Base-by-base conservation (phyloP, 2,329 filamentous ascomycete species). In the Venturia asperata region DNA sequence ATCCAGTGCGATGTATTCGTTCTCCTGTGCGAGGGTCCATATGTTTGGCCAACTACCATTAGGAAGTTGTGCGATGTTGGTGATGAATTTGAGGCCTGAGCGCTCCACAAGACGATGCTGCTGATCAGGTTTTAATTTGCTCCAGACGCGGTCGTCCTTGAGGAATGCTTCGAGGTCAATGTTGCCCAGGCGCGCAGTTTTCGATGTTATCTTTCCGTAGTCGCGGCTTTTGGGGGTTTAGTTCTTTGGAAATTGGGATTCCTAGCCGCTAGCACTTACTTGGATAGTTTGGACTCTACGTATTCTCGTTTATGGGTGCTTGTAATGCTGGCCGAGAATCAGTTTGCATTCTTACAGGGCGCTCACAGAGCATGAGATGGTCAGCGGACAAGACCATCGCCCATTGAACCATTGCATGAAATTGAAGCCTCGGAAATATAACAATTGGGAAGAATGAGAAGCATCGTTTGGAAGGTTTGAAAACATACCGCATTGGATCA, bases 201-300 rank as follows among this genome's bases (percentile, higher is more conserved):
- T 58, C 27, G 52, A 58, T n/a, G 52, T 58, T 19, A 58, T 34
- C 27, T 34, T 63, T 76, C 73, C 13, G 70, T 70, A 62, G 72
- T 74, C 4, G 65, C 70, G 5, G 76, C 68, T n/a, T 71, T 72
- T 24, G 69, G 71, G 19, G 68, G 70, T 7, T 72, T 68, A 62
- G 74, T 27, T 43, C 19, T 34, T 17, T 47, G 43, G 30, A 15
- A 3, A 19, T 41, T 41, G 39, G 11, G n/a, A 37, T 11, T 11
- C 15, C 17, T 13, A 15, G 11, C n/a, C n/a, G 19, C 2, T 21
- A 39, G 71, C 15, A 73, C 70, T 62, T 72, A 75, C 34, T 24
- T 68, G 71, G 6, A 58, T 34, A 7, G 67, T 63, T 10, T 64
- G 37, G 1, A 61, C 68, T 70, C 7, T 63, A 34, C 43, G 66